Conservation (phyloP, 2,329 filamentous ascomycete genomes). For the Aureobasidium sp. region DNA sequence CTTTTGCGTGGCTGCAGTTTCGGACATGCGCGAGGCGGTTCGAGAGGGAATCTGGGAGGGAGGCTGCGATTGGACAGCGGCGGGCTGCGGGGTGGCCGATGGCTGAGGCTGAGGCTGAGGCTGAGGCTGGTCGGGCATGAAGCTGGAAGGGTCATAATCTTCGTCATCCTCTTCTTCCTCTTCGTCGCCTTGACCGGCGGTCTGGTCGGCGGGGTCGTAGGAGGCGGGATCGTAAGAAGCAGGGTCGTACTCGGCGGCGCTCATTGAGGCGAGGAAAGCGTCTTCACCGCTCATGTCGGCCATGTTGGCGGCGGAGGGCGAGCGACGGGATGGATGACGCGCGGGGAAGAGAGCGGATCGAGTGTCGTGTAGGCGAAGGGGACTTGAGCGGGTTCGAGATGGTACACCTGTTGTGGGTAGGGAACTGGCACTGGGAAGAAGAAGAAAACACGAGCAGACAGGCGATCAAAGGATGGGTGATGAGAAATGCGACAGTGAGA, state of each 20-base stretch:
- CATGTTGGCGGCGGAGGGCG: not conserved
- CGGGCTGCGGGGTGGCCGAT: conserved; percentile 1
- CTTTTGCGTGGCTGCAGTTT: conserved; percentile 29
- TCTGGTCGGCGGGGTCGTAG: conserved; percentile 32
- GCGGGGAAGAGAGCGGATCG: not conserved
- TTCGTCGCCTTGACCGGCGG: conserved; percentile 33
- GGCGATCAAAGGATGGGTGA: not conserved
- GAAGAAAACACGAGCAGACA: not conserved
- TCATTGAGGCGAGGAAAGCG: conserved; percentile 29
- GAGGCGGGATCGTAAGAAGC: conserved; percentile 25
- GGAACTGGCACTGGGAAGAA: not conserved
- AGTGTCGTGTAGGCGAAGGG: not conserved
- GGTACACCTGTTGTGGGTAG: not conserved
- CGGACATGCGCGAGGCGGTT: conserved; percentile 30
- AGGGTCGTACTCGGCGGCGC: conserved; percentile 26
- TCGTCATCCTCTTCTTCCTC: conserved; percentile 29
- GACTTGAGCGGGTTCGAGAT: not conserved
- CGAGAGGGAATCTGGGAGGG: conserved; percentile 41
- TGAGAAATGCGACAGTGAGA: not conserved
- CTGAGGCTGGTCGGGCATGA: conserved; percentile 16
- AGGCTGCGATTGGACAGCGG: not conserved
- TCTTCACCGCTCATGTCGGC: conserved; percentile 29
- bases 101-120: not conserved
- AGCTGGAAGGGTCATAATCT: conserved; percentile 30
- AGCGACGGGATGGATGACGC: not conserved